A percentile compares a stretch with the other conserved stretches of the same genome.
Evolutionary conservation across 1,284 basidiomycete species (phyloP).

Genomic region (Meripilus lineatus): DNA sequence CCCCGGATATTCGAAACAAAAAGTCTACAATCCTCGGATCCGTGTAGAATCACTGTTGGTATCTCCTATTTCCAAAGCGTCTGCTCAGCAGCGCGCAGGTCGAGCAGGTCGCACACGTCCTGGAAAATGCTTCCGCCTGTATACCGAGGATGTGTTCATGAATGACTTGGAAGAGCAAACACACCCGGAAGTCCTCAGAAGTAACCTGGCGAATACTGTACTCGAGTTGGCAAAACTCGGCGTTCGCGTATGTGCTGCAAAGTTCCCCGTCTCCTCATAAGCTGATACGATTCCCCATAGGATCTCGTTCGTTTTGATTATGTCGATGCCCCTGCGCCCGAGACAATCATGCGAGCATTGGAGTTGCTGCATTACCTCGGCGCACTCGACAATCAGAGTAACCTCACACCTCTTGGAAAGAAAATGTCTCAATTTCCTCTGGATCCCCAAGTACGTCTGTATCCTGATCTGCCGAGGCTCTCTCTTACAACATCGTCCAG

Average conservation of each 20-base stretch:
- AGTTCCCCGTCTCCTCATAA: neutral
- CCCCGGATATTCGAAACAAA: constrained; percentile 96
- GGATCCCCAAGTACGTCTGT: constrained; percentile 76
- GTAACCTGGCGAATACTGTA: constrained; percentile 92
- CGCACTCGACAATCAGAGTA: constrained; percentile 93
- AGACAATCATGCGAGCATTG: constrained; percentile 96
- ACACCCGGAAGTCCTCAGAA: constrained; percentile 91
- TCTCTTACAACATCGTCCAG: constrained; percentile 28
- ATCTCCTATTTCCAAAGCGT: constrained; percentile 94
- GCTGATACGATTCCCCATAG: constrained; percentile 29
- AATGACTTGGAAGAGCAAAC: constrained; percentile 94
- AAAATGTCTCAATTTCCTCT: constrained; percentile 99
- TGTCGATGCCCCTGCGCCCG: constrained; percentile 94
- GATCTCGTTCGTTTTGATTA: constrained; percentile 94
- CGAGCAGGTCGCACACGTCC: constrained; percentile 95
- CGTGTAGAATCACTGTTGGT: constrained; percentile 94
- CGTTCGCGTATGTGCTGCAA: constrained; percentile 54
- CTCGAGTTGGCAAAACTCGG: constrained; percentile 94
- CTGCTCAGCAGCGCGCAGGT: constrained; percentile 93
- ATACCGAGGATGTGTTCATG: constrained; percentile 98
- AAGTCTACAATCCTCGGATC: constrained; percentile 95
- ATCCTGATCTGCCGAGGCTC: neutral
- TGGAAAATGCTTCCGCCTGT: constrained; percentile 96
- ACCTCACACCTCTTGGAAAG: constrained; percentile 80
- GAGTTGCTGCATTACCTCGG: constrained; percentile 92